A percentile compares a stretch with the other conserved stretches of the same genome.
phyloP scores from a whole-genome alignment of 768 basidiomycete genomes.

The Macrolepiota albuminosa region DNA sequence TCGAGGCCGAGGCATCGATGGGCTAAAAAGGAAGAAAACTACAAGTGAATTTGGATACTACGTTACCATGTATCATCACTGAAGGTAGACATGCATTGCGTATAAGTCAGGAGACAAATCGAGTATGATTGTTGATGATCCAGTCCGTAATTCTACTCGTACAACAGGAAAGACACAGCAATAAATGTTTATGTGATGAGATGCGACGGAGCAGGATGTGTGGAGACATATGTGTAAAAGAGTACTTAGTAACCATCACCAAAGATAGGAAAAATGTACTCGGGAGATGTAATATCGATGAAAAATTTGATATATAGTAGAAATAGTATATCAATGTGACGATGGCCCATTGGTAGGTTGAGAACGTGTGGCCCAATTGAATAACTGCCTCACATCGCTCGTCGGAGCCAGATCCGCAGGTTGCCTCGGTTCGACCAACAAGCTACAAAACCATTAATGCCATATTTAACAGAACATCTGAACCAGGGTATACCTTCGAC shows the following conservation, averaged over 20 bases:
- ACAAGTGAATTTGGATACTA: slow-evolving; percentile 41
- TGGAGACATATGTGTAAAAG: slow-evolving; percentile 11
- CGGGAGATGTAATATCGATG: slow-evolving; percentile 6
- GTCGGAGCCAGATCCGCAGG: slow-evolving; percentile 62
- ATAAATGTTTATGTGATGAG: slow-evolving; percentile 14
- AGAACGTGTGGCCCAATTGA: slow-evolving; percentile 72
- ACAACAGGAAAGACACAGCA: slow-evolving; percentile 18
- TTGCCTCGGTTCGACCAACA: slow-evolving; percentile 81
- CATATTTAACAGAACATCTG: slow-evolving; percentile 23
- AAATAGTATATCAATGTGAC: slow-evolving; percentile 44
- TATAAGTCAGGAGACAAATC: not conserved
- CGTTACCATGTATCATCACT: slow-evolving; percentile 40
- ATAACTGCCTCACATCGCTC: slow-evolving; percentile 73
- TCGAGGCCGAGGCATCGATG: slow-evolving; percentile 22
- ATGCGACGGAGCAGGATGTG: slow-evolving; percentile 11
- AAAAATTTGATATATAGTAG: slow-evolving; percentile 19
- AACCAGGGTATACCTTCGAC: slow-evolving; percentile 66
- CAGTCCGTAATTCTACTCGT: slow-evolving; percentile 13
- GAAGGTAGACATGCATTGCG: not conserved
- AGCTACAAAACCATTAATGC: slow-evolving; percentile 33
- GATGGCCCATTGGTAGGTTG: slow-evolving; percentile 28
- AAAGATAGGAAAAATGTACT: slow-evolving; percentile 14
- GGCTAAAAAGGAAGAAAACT: slow-evolving; percentile 26
- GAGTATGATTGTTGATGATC: slow-evolving; percentile 15
- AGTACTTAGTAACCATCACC: slow-evolving; percentile 16